A percentile compares a stretch with the other conserved stretches of the same genome.
phyloP scores from a whole-genome alignment of 257 asterid genomes.

The Solanum etuberosum region DNA sequence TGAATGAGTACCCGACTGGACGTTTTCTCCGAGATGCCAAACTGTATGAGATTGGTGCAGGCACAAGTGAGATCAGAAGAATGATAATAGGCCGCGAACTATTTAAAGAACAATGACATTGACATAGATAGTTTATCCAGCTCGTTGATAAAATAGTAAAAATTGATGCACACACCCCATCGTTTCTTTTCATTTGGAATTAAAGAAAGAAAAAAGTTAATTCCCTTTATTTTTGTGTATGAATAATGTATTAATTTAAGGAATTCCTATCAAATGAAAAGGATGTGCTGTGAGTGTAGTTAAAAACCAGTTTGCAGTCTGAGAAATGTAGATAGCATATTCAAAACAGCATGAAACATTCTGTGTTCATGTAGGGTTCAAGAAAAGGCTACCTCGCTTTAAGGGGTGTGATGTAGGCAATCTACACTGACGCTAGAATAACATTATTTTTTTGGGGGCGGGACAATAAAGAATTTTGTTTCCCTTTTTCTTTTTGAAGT shows the following conservation, averaged over 20 bases:
- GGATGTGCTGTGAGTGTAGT: background rate
- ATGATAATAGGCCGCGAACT: constrained; percentile 80
- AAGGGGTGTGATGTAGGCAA: background rate
- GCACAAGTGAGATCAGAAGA: constrained; percentile 93
- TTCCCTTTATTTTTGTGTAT: background rate
- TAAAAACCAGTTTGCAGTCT: background rate
- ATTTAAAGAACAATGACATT: constrained; percentile 46
- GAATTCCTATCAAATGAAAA: background rate
- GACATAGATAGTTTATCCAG: background rate
- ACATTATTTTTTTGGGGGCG: background rate
- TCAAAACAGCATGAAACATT: background rate
- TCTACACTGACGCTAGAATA: background rate
- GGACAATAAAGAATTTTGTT: background rate
- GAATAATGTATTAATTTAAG: background rate
- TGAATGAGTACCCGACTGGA: constrained; percentile 92
- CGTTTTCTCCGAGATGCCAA: constrained; percentile 92
- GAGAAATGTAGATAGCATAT: background rate
- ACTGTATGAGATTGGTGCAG: constrained; percentile 93
- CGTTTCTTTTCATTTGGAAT: background rate
- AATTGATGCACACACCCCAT: background rate
- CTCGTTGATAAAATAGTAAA: background rate
- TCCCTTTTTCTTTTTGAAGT: background rate
- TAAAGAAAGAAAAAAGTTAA: background rate
- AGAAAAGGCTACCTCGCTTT: background rate
- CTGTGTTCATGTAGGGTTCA: background rate